Evolutionary conservation across 495 filamentous ascomycete species (phyloP).

Genomic region (Lineolata rhizophorae): DNA sequence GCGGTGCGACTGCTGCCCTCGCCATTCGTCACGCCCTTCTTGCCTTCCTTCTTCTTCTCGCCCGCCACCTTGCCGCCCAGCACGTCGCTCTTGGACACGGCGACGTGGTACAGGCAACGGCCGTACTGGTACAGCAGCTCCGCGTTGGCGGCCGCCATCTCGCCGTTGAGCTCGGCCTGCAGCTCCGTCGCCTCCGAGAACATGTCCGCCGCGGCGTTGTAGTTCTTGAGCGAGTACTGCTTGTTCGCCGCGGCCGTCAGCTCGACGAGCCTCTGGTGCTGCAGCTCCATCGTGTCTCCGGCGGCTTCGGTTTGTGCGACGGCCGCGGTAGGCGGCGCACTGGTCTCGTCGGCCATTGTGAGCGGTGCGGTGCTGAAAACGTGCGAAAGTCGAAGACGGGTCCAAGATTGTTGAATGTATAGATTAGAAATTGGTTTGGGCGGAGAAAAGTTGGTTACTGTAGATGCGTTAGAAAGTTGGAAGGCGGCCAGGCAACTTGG

Average conservation of each 20-base stretch:
- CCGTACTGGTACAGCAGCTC: slow-evolving; percentile 88
- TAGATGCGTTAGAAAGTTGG: no score
- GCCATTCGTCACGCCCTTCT: slow-evolving; percentile 3
- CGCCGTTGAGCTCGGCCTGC: slow-evolving; percentile 79
- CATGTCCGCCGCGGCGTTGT: slow-evolving; percentile 58
- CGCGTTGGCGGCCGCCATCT: slow-evolving; percentile 71
- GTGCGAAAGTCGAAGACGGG: no score
- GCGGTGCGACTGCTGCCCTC: slow-evolving; percentile 12
- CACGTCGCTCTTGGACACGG: slow-evolving; percentile 83
- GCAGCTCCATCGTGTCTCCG: no score
- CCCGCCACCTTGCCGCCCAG: slow-evolving; percentile 59
- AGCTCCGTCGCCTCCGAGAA: slow-evolving; percentile 78
- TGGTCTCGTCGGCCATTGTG: slow-evolving; percentile 5
- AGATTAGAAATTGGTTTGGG: no score
- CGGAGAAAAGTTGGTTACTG: no score
- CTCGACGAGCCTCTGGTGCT: slow-evolving; percentile 17
- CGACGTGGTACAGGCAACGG: slow-evolving; percentile 76
- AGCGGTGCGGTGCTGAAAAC: no score
- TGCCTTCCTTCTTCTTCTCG: slow-evolving; percentile 19
- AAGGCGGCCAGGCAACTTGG: no score
- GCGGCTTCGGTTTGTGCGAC: slow-evolving; percentile 6
- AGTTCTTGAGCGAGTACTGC: slow-evolving; percentile 70
- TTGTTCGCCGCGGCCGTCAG: slow-evolving; percentile 37
- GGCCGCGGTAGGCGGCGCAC: no score
- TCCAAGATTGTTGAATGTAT: no score